Conservation (phyloP, 2,329 filamentous ascomycete species). For the Saccharata proteae region DNA sequence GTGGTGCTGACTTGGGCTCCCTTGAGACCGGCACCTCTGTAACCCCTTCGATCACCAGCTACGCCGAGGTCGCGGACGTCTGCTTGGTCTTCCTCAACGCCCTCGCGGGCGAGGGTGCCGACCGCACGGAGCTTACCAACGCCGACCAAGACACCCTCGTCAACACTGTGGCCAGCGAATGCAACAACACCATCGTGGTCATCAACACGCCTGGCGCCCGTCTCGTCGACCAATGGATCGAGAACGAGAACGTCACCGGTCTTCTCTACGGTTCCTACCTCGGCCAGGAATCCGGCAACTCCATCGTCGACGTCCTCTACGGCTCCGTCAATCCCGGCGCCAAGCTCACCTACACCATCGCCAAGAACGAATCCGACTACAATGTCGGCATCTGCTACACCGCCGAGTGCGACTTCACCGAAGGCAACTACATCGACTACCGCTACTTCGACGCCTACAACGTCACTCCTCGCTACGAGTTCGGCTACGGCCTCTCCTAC, state of each 20-base stretch:
- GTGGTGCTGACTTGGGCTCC: conserved; percentile 1
- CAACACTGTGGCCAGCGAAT: conserved; percentile 37
- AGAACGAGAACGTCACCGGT: conserved; percentile 29
- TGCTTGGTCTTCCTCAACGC: conserved; percentile 41
- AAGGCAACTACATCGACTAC: conserved; percentile 35
- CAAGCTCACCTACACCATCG: conserved; percentile 71
- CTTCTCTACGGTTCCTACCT: conserved; percentile 32
- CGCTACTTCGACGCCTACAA: conserved; percentile 29
- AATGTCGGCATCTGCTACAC: conserved; percentile 58
- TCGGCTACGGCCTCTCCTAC: conserved; percentile 33
- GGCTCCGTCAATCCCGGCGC: conserved; percentile 52
- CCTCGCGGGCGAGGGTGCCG: conserved; percentile 63
- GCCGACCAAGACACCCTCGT: conserved; percentile 58
- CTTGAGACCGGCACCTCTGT: conserved; percentile 4
- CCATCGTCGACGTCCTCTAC: conserved; percentile 50
- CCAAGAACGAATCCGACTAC: conserved; percentile 59
- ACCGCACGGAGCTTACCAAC: conserved; percentile 20
- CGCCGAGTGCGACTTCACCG: conserved; percentile 31
- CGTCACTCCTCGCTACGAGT: conserved; percentile 30
- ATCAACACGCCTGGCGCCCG: conserved; percentile 20
- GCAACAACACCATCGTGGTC: conserved; percentile 35
- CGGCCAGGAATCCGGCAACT: conserved; percentile 51
- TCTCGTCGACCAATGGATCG: conserved; percentile 21
- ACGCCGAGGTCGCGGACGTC: conserved; percentile 4
- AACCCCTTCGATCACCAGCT: conserved; percentile 3